phyloP scores from a whole-genome alignment of 148 eudicot genomes.

The Diospyros lotus region DNA sequence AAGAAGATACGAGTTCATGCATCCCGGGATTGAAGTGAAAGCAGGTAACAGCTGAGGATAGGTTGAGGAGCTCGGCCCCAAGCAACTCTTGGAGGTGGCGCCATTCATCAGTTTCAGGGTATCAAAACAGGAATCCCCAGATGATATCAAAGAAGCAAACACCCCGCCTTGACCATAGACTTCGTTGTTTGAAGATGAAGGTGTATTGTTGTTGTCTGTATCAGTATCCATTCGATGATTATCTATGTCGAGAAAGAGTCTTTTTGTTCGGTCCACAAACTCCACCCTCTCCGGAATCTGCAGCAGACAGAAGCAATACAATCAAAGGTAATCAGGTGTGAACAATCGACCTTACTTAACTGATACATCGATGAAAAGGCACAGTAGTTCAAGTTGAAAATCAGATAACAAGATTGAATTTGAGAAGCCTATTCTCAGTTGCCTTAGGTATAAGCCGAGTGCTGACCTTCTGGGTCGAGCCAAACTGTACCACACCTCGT shows the following conservation, averaged over 20 bases:
- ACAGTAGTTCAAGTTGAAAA: neutral
- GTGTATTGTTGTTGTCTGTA: conserved; percentile 25
- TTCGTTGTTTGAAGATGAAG: conserved; percentile 35
- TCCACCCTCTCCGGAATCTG: conserved; percentile 51
- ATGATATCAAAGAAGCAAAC: conserved; percentile 33
- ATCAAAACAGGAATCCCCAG: conserved; percentile 20
- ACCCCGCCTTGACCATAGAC: conserved; percentile 18
- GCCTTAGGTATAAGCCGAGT: neutral
- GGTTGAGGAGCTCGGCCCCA: conserved; percentile 5
- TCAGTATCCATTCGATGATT: conserved; percentile 14
- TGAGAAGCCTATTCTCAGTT: neutral
- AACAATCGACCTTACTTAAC: neutral
- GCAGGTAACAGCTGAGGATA: conserved; percentile 14
- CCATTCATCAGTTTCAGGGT: neutral
- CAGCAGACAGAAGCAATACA: conserved; percentile 15
- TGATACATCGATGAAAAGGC: neutral
- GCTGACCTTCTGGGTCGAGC: conserved; percentile 74
- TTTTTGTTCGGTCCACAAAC: conserved; percentile 53
- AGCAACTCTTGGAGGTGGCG: conserved; percentile 5
- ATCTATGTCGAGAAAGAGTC: conserved; percentile 26
- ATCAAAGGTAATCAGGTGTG: neutral
- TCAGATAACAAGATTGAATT: neutral
- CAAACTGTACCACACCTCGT: conserved; percentile 77
- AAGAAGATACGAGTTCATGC: neutral
- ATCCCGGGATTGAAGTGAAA: conserved; percentile 12